A percentile compares a stretch with the other conserved stretches of the same genome.
phyloP scores from a whole-genome alignment of 23 red algal genomes.

The Gracilaria domingensis region DNA sequence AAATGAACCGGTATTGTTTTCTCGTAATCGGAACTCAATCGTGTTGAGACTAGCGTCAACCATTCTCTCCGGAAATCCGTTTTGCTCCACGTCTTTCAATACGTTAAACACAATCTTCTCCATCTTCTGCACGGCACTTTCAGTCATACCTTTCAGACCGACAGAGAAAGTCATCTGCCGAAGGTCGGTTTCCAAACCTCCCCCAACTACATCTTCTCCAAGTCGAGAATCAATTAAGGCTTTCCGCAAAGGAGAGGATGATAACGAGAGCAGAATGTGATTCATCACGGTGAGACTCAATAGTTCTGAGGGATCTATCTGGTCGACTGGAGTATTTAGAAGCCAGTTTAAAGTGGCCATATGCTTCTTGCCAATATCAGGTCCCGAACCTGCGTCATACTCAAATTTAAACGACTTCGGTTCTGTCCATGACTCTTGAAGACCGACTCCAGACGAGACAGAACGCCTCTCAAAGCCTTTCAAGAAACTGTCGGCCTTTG shows the following conservation, averaged over 20 bases:
- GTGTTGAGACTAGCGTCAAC: conserved; percentile 93
- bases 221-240: conserved; percentile 89
- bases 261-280: conserved; percentile 82
- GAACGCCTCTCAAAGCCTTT: conserved; percentile 63
- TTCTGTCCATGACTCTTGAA: conserved; percentile 77
- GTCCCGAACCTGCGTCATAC: conserved; percentile 83
- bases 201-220: conserved; percentile 96
- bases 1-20: conserved; percentile 97
- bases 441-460: conserved; percentile 52
- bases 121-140: conserved; percentile 61
- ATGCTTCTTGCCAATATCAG: conserved; percentile 80
- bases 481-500: conserved; percentile 84
- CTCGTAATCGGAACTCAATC: conserved; percentile 93
- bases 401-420: conserved; percentile 75
- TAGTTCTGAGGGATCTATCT: conserved; percentile 64
- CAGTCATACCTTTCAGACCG: conserved; percentile 92
- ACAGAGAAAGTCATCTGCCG: conserved; percentile 92
- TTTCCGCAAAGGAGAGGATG: conserved; percentile 87
- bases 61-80: conserved; percentile 80
- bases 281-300: conserved; percentile 78
- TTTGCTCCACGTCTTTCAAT: conserved; percentile 67
- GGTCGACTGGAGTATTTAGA: conserved; percentile 61
- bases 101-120: conserved; percentile 76
- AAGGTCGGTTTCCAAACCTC: conserved; percentile 89
- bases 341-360: conserved; percentile 98